Evolutionary conservation across 441 rosid genomes (phyloP), one percentile per base, ranked within the genome.

Genomic region (Geranium incanum): DNA sequence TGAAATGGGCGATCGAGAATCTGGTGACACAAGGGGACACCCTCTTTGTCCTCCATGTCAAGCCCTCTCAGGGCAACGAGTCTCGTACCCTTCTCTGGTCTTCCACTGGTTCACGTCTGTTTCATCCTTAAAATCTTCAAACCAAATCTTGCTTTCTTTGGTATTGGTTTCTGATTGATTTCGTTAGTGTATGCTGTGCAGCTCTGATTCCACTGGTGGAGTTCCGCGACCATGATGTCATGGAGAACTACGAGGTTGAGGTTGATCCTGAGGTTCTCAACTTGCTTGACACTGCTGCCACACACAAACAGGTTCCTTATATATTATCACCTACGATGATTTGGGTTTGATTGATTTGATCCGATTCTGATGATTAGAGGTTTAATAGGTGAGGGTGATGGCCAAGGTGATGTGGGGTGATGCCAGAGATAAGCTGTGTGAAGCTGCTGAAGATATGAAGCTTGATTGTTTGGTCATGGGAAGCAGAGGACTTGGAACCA

Each of bases 61-160:
- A 79, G 67, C 81, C 71, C 33, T 16, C 72, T 3, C 70, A 12
- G n/a, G 81, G 73, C 13, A 76, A 67, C 9, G 91, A 85, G 79
- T 78, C 87, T 36, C 79, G 82, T 8, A 74, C 81, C 77, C 77
- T 79, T 68, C 81, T 85, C 69, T 79, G 88, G 88, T 78, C 80
- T 12, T 0, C 73, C 45, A 11, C 83, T 2, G 85, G 86, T 65
- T 81, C 87, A 16, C 90, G 88, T 84, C 71, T 73, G 78, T 70
- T 28, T 38, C 43, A 0, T 38, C 43, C 43, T 2, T 38, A 37
- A 37, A 38, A 3, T 0, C 3, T 2, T 38, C 43, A 4, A 38
- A 38, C 43, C 15, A 15, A 21, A 1, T 68, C 2, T 21, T 19
- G 5, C 5, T 50, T 13, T 6, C 7, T 7, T 39, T 1, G 33